phyloP scores from a whole-genome alignment of 208 protist genomes.

The Leishmania mexicana region DNA sequence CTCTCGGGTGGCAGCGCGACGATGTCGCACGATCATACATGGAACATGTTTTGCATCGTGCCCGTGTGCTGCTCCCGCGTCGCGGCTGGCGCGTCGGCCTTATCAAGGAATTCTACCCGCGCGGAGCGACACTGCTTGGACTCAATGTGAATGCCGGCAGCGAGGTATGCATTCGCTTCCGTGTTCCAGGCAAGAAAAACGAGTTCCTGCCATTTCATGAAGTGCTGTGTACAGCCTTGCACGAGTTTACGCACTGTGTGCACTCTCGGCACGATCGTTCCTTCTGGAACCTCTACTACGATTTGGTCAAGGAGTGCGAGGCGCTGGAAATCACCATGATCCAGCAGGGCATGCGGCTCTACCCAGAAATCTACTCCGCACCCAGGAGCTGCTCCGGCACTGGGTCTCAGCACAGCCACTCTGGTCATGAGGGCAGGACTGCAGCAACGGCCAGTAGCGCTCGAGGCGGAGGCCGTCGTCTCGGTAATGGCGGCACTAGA shows the following conservation, averaged over 20 bases:
- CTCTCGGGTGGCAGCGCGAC: conserved; percentile 68
- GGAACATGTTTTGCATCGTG: conserved; percentile 56
- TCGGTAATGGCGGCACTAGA: background rate
- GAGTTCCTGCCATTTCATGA: conserved; percentile 87
- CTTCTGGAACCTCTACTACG: conserved; percentile 82
- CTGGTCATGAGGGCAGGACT: background rate
- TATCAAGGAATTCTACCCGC: conserved; percentile 89
- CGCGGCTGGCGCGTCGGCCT: conserved; percentile 65
- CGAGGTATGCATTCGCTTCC: conserved; percentile 84
- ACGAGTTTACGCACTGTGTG: conserved; percentile 88
- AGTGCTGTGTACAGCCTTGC: conserved; percentile 85
- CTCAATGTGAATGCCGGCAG: conserved; percentile 84
- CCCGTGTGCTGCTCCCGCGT: conserved; percentile 43
- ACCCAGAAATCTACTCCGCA: conserved; percentile 35
- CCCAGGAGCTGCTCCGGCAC: background rate
- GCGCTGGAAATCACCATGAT: conserved; percentile 57
- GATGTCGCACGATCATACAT: conserved; percentile 70
- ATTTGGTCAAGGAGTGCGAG: conserved; percentile 80
- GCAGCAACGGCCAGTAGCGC: background rate
- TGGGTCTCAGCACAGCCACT: background rate
- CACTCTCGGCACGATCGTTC: conserved; percentile 60
- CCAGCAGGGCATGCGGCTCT: conserved; percentile 33
- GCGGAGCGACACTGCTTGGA: conserved; percentile 67
- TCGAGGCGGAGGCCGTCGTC: background rate
- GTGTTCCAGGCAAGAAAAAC: conserved; percentile 55